A percentile compares a stretch with the other conserved stretches of the same genome.
These are phyloP conservation scores for Mytilinidion resinicola DNA, from an alignment of 495 filamentous ascomycete species.

Conservation along the genomic window DNA sequence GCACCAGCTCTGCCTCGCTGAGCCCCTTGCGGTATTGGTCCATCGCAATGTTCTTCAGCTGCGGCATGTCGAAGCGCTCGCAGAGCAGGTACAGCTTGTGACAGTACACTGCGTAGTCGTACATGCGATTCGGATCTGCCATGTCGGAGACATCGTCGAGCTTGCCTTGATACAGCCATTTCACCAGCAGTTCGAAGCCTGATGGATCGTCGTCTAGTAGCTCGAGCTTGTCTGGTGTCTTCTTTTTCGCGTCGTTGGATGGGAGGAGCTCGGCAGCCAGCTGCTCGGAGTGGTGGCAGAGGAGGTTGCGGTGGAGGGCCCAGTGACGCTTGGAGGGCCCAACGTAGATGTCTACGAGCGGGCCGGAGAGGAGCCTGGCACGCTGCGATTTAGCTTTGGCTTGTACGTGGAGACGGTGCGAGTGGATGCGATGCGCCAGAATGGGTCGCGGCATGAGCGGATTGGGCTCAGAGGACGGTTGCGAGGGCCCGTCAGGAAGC, in stretches of 20 bases:
- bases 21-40: conserved; percentile 45
- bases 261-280: conserved; percentile 38
- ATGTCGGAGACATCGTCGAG: conserved; percentile 41
- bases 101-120: conserved; percentile 45
- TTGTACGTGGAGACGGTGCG: conserved; percentile 23
- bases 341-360: conserved; percentile 43
- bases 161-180: conserved; percentile 47
- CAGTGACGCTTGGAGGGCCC: conserved; percentile 39
- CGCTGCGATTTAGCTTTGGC: conserved; percentile 30
- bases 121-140: conserved; percentile 38
- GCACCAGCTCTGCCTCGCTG: conserved; percentile 40
- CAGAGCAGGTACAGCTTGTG: conserved; percentile 46
- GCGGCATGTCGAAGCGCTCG: conserved; percentile 41
- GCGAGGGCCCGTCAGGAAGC: conserved; percentile 1
- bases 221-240: conserved; percentile 32
- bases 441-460: conserved; percentile 9
- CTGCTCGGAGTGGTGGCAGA: conserved; percentile 42
- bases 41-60: conserved; percentile 45
- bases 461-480: neutral
- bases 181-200: conserved; percentile 47
- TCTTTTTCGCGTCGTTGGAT: conserved; percentile 24
- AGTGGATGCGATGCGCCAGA: conserved; percentile 20
- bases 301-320: conserved; percentile 43
- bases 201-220: conserved; percentile 39
- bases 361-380: conserved; percentile 43